Base-by-base conservation (phyloP, 2,329 filamentous ascomycete species). In the Alternaria hordeiaustralica region DNA sequence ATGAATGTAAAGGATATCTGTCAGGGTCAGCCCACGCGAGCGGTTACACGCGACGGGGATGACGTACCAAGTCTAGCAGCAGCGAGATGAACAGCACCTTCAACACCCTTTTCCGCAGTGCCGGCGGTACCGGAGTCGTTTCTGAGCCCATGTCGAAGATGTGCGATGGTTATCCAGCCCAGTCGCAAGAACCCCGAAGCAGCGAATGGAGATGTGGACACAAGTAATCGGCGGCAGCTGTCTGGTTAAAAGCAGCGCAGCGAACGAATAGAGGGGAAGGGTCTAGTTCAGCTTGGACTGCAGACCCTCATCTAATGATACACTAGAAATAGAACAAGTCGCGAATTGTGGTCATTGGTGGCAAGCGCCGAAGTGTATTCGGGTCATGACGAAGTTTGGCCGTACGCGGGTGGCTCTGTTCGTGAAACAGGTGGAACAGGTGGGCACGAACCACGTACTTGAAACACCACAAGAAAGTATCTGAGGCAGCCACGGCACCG, bases 1-100 rank as follows among this genome's bases (percentile, higher is more conserved):
- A 98, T 98, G 79, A 99, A 97, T 28, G 96, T 99, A 80, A 99
- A 99, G 60, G 95, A 97, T 75, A 98, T 93, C 95, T 97, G 67
- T n/a, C 25, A 45, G 28, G 5, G 61, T 71, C 50, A 69, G 65
- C 56, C 41, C 54, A 62, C 54, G 66, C 15, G 23, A 47, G 28
- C n/a, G 23, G 53, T 43, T 49, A 36, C 25, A 59, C 63, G 47
- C 61, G 54, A 79, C 46, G 23, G 54, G 30, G 55, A 69, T 68
- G 71, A 76, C 87, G 69, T 87, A 97, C 95, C 82, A 98, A 82
- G 80, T 98, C 95, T 12, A 98, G 86, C 15, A 98, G 86, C 44
- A 98, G 85, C 58, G 95, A 97, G 66, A 96, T 86, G 80, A 97
- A 94, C 67, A 98, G 88, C 72, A 98, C 93, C 74, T 87, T 90